phyloP scores from a whole-genome alignment of 257 asterid genomes.

The Voacanga thouarsii region DNA sequence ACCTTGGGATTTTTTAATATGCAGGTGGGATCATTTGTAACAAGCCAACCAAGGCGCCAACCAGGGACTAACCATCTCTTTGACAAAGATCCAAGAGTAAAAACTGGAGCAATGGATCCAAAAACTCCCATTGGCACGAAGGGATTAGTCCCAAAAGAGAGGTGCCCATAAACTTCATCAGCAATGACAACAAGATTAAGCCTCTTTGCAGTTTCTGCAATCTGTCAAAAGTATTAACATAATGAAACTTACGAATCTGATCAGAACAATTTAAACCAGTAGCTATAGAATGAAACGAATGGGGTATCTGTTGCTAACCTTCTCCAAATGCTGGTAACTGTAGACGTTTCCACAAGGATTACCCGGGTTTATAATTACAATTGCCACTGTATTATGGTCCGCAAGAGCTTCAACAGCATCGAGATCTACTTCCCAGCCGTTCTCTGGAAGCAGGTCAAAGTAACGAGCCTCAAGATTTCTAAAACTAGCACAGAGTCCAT shows the following conservation, averaged over 20 bases:
- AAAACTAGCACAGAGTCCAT: conserved; percentile 65
- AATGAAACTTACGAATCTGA: background rate
- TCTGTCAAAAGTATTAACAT: conserved; percentile 29
- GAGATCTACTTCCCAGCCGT: conserved; percentile 78
- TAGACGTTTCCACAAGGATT: conserved; percentile 94
- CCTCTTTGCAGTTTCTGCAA: conserved; percentile 69
- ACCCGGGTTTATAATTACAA: conserved; percentile 82
- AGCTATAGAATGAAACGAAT: background rate
- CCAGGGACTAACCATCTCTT: conserved; percentile 97
- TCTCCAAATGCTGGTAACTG: conserved; percentile 51
- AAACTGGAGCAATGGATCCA: conserved; percentile 60
- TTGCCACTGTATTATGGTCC: conserved; percentile 70
- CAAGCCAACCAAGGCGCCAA: conserved; percentile 96
- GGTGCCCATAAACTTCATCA: conserved; percentile 93
- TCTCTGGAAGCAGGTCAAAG: conserved; percentile 58
- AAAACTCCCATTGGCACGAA: conserved; percentile 87
- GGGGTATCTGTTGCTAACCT: conserved; percentile 37
- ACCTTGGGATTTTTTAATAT: conserved; percentile 62
- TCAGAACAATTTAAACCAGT: background rate
- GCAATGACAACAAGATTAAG: conserved; percentile 63
- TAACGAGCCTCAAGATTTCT: conserved; percentile 59
- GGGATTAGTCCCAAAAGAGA: conserved; percentile 65
- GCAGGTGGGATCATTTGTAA: conserved; percentile 58
- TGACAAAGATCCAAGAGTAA: conserved; percentile 82
- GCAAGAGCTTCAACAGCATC: conserved; percentile 58